phyloP scores from a whole-genome alignment of 768 basidiomycete species.

The Termitomyces sp. region DNA sequence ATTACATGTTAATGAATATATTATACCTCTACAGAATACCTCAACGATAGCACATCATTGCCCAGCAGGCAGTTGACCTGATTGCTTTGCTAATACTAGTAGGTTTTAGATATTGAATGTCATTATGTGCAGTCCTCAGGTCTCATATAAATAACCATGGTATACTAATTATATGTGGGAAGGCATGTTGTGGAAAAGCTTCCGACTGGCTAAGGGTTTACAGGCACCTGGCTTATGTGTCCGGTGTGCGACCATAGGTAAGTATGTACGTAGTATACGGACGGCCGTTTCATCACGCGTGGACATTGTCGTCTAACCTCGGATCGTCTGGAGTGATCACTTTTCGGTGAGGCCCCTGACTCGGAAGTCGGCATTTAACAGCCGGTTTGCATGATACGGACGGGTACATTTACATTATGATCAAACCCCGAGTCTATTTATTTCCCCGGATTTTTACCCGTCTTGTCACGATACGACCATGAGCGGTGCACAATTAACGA shows the following conservation, averaged over 20 bases:
- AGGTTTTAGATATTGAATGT: not conserved
- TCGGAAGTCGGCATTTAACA: slow-evolving; percentile 9
- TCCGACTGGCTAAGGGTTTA: too few relatives aligned
- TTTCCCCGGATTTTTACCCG: slow-evolving; percentile 1
- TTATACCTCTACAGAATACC: slow-evolving; percentile 15
- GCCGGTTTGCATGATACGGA: slow-evolving; percentile 3
- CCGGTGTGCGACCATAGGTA: too few relatives aligned
- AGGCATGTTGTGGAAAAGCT: not conserved
- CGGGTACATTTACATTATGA: slow-evolving; percentile 4
- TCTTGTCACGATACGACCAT: slow-evolving; percentile 24
- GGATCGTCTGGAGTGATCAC: not conserved
- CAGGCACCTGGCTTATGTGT: not conserved
- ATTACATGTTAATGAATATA: slow-evolving; percentile 14
- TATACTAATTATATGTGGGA: too few relatives aligned
- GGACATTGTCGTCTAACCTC: too few relatives aligned
- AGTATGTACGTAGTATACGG: not conserved
- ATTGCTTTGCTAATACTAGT: not conserved
- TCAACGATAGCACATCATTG: not conserved
- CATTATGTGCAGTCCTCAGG: not conserved
- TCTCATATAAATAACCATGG: not conserved
- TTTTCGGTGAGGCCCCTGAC: not conserved
- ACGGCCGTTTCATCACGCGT: not conserved
- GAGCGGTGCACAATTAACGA: slow-evolving; percentile 28
- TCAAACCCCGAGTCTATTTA: slow-evolving; percentile 1
- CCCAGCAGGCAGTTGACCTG: not conserved